Base-by-base conservation (phyloP, 257 asterid species). In the Penstemon barbatus region DNA sequence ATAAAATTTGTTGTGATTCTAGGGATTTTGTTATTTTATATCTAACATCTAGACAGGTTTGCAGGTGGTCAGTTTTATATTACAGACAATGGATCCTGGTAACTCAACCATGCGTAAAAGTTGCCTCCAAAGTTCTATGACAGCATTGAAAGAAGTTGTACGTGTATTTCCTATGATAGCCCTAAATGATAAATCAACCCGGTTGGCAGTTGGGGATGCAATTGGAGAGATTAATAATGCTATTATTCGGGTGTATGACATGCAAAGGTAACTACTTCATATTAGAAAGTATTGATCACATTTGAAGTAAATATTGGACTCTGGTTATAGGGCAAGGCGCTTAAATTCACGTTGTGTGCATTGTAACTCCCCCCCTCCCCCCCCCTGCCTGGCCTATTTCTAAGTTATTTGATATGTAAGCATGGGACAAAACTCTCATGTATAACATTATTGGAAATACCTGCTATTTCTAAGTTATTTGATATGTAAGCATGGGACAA, bases 151-250 rank as follows among this genome's bases (percentile, higher is more conserved):
- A 87, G 99, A 93, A 74, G 78, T 89, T 53, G 87, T 86, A 48
- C 93, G 89, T 58, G 83, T 90, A 19, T 93, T 85, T 78, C 99
- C 99, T 41, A 93, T 93, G 99, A 81, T 85, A 52, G 90, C 96
- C 48, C 84, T 88, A 42, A 93, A 86, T 79, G 87, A 79, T 67
- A 39, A 87, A 46, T 81, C 88, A 58, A 87, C 89, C 53, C 86
- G 96, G 71, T 75, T 93, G 85, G 99, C 99, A 71, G 87, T 90
- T 70, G 99, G 99, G 71, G 99, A 93, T 82, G 97, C 97, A 73
- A 84, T 93, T 78, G 86, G 84, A 52, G 96, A 84, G 73, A 82
- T 87, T 33, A 84, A 75, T 63, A 87, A 72, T 83, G 84, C 92
- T 55, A 79, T 76, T 75, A 82, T 93, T 72, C 87, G 92, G 71